phyloP scores from a whole-genome alignment of 257 asterid species.

The Scutellaria galericulata region DNA sequence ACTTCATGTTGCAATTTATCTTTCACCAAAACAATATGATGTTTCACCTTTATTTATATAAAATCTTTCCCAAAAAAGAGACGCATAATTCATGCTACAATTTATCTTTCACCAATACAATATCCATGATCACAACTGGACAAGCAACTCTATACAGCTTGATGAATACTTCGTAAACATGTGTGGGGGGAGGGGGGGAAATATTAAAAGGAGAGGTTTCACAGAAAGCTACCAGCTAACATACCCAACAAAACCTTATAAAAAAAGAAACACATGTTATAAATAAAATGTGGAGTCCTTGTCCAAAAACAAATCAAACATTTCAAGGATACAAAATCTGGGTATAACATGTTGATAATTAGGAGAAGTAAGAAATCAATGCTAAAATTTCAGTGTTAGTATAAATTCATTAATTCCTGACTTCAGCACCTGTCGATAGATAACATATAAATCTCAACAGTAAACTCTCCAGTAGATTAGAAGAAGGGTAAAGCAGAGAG shows the following conservation, averaged over 20 bases:
- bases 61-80: background rate
- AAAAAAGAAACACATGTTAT: background rate
- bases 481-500: constrained; percentile 10
- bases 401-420: constrained; percentile 11
- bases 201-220: background rate
- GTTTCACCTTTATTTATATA: too few species aligned
- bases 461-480: constrained; percentile 6
- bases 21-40: background rate
- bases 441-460: constrained; percentile 13
- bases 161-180: background rate
- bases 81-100: background rate
- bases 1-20: background rate
- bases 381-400: background rate
- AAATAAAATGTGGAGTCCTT: background rate
- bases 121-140: background rate
- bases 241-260: constrained; percentile 4
- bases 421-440: constrained; percentile 7
- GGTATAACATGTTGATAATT: background rate
- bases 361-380: background rate
- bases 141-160: constrained; percentile 18
- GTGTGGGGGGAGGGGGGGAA: too few species aligned
- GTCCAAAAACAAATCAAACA: constrained; percentile 22
- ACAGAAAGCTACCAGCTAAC: background rate
- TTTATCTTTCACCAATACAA: background rate
- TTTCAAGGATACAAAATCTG: constrained; percentile 12